Conservation (phyloP, 257 asterid species). For the Mitragyna speciosa region DNA sequence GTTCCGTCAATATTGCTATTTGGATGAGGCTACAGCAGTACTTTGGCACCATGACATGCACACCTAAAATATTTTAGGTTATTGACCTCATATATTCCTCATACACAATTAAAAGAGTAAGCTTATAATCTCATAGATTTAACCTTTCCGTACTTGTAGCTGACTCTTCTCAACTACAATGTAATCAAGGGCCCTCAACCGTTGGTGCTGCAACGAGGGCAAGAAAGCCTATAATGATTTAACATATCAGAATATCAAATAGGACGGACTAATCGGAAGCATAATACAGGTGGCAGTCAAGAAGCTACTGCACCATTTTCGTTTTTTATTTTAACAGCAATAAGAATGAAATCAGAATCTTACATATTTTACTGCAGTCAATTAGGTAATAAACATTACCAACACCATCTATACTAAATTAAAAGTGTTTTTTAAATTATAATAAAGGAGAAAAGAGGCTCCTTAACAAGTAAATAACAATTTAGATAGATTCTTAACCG, state of each 20-base stretch:
- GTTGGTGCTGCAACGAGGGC: no score
- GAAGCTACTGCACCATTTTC: neutral
- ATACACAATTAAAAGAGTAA: no score
- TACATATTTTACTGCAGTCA: no score
- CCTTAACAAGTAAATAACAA: neutral
- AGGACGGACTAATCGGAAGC: neutral
- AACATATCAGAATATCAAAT: neutral
- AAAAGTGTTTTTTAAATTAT: neutral
- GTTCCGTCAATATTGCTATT: neutral
- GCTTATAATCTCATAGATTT: no score
- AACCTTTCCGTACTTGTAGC: no score
- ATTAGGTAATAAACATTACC: neutral
- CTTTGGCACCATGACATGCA: neutral
- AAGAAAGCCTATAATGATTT: neutral
- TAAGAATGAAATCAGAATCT: no score
- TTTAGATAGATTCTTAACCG: conserved; percentile 23
- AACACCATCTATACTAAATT: neutral
- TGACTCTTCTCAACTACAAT: no score
- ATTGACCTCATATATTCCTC: no score
- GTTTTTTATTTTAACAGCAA: no score
- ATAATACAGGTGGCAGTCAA: neutral
- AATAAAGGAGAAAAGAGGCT: conserved; percentile 12
- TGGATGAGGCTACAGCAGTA: neutral
- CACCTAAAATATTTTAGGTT: no score
- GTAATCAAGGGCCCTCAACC: no score